Evolutionary conservation across 495 filamentous ascomycete genomes (phyloP).

Genomic region (Aspergillus wentii): DNA sequence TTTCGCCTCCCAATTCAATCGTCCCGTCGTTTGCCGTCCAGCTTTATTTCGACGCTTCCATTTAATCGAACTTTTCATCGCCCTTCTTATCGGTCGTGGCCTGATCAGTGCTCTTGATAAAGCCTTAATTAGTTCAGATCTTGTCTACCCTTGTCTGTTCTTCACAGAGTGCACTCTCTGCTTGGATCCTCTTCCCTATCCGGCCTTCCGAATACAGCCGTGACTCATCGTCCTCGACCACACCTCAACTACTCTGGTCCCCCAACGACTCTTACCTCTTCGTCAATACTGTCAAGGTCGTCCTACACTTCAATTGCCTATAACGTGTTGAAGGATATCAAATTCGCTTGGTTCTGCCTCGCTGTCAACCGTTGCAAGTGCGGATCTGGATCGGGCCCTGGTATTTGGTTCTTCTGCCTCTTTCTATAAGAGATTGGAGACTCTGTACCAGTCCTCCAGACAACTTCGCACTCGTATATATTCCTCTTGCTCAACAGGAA

Average conservation of each 20-base stretch:
- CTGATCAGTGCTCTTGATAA: conserved; percentile 8
- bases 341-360: conserved; percentile 13
- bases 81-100: conserved; percentile 1
- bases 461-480: conserved; percentile 22
- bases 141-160: conserved; percentile 4
- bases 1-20: conserved; percentile 12
- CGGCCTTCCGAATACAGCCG: conserved; percentile 17
- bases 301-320: conserved; percentile 15
- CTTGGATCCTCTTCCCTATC: conserved; percentile 8
- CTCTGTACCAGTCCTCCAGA: conserved; percentile 28
- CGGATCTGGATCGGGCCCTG: conserved; percentile 35
- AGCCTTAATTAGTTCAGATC: conserved; percentile 7
- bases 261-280: conserved; percentile 9
- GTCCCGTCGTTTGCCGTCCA: conserved; percentile 10
- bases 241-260: conserved; percentile 16
- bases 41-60: conserved; percentile 12
- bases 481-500: conserved; percentile 3
- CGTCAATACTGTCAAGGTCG: conserved; percentile 5
- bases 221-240: conserved; percentile 18
- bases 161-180: conserved; percentile 6
- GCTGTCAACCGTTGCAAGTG: conserved; percentile 16
- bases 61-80: conserved; percentile 5
- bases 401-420: conserved; percentile 38
- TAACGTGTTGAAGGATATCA: conserved; percentile 12
- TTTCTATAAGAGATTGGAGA: conserved; percentile 33